Conservation (phyloP, 306 rosid species). For the Trichosanthes cucumerina region DNA sequence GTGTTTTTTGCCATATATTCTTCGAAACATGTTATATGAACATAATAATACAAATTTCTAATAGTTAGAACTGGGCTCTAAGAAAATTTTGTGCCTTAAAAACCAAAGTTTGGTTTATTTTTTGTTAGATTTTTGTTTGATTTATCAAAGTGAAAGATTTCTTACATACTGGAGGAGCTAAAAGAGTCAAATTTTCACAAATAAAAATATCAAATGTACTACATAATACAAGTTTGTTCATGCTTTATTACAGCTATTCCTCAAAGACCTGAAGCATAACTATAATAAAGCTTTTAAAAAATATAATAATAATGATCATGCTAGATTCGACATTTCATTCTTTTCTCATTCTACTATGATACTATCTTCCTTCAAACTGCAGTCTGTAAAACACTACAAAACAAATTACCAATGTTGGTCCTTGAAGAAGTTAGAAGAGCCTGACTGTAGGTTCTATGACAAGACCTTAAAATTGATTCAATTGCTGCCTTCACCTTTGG, state of each 20-base stretch:
- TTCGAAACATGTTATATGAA: background rate
- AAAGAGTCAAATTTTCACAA: background rate
- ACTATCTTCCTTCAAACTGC: conserved; percentile 9
- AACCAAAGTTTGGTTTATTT: background rate
- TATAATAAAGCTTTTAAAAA: background rate
- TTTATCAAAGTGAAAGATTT: background rate
- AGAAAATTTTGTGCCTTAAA: background rate
- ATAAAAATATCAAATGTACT: background rate
- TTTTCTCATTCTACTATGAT: background rate
- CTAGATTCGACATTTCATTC: background rate
- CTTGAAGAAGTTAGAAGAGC: conserved; percentile 97
- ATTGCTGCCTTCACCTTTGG: conserved; percentile 97
- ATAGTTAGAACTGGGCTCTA: background rate
- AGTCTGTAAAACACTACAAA: conserved; percentile 14
- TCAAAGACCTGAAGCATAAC: background rate
- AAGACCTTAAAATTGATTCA: conserved; percentile 78
- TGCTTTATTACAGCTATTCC: background rate
- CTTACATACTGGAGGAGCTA: background rate
- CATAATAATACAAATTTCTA: background rate
- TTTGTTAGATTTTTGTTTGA: background rate
- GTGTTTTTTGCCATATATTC: background rate
- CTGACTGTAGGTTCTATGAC: conserved; percentile 70
- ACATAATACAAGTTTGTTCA: background rate
- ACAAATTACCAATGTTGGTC: conserved; percentile 72
- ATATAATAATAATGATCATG: background rate